These are phyloP conservation scores for Madurella mycetomatis DNA, from an alignment of 2,329 filamentous ascomycete species.

Conservation along the genomic window DNA sequence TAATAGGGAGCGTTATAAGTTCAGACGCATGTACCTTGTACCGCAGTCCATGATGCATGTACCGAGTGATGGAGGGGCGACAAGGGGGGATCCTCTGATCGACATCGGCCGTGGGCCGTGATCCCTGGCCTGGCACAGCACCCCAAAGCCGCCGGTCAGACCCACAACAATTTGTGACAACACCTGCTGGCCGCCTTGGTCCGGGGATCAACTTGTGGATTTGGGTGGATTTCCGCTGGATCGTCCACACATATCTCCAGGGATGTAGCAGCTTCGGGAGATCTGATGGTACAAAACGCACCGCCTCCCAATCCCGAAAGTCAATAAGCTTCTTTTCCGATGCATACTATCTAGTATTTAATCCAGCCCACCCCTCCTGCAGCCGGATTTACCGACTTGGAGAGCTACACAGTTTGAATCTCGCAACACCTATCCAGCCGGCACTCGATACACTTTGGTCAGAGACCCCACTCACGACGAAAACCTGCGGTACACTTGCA, in stretches of 20 bases:
- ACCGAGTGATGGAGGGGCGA: constrained; percentile 13
- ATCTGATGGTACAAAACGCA: constrained; percentile 38
- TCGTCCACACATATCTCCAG: constrained; percentile 39
- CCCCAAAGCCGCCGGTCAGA: constrained; percentile 31
- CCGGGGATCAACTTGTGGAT: constrained; percentile 41
- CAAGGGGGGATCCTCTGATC: constrained; percentile 24
- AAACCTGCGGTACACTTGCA: constrained; percentile 20
- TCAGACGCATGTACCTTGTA: constrained; percentile 34
- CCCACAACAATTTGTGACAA: constrained; percentile 55
- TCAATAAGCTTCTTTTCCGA: constrained; percentile 37
- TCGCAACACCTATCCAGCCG: constrained; percentile 28
- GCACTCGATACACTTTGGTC: constrained; percentile 32
- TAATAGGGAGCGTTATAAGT: constrained; percentile 41
- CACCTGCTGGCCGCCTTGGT: constrained; percentile 36
- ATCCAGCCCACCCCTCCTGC: constrained; percentile 37
- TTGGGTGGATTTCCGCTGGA: constrained; percentile 46
- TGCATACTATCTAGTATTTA: constrained; percentile 36
- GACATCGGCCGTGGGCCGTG: constrained; percentile 29
- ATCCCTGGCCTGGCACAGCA: constrained; percentile 39
- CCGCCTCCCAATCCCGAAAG: constrained; percentile 35
- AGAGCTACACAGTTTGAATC: constrained; percentile 18
- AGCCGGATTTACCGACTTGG: constrained; percentile 21
- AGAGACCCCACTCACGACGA: constrained; percentile 1
- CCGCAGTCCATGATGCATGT: neutral
- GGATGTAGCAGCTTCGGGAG: constrained; percentile 38